Base-by-base conservation (phyloP, 306 rosid species). In the Glycine latifolia region DNA sequence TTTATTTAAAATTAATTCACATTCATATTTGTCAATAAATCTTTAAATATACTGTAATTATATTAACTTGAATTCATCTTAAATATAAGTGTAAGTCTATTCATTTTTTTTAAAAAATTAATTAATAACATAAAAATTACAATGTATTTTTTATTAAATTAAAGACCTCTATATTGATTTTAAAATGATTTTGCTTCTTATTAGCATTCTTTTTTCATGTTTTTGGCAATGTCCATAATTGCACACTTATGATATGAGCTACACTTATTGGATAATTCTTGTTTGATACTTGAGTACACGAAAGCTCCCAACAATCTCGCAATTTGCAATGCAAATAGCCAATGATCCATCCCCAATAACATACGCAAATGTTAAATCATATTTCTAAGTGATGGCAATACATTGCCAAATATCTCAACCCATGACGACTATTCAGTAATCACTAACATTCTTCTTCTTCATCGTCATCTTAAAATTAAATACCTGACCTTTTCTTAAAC, bases 261-360 rank as follows among this genome's bases (percentile, higher is more conserved):
- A 47, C 12, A 47, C 0, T 6, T 8, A 9, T 47, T 47, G 52
- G 52, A 47, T 47, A 47, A 47, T 9, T 47, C 52, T 37, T 66
- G 3, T 66, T 67, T 8, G 1, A 43, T 43, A 58, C 63, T 58
- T 67, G 73, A 67, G 73, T 43, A 67, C 53, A 67, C 73, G 71
- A 39, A 66, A 39, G 50, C 13, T 26, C 3, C 12, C 8, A n/a
- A 67, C 52, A 41, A 67, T 14, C 8, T 39, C 31, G 54, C 73
- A 68, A 68, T 39, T 68, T 68, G 73, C 73, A 68, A 17, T 48
- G 55, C 73, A 68, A 44, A 3, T 44, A 4, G 10, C 48, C 48
- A 44, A 16, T 41, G 44, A 68, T 43, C 53, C 73, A 67, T 43
- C 53, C 26, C 55, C n/a, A 46, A 17, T 2, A 17, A 15, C 10